Percentiles rank a stretch among this genome's conserved stretches.
phyloP scores from a whole-genome alignment of 2,329 filamentous ascomycete genomes.

The Neodidymelliopsis sp. region DNA sequence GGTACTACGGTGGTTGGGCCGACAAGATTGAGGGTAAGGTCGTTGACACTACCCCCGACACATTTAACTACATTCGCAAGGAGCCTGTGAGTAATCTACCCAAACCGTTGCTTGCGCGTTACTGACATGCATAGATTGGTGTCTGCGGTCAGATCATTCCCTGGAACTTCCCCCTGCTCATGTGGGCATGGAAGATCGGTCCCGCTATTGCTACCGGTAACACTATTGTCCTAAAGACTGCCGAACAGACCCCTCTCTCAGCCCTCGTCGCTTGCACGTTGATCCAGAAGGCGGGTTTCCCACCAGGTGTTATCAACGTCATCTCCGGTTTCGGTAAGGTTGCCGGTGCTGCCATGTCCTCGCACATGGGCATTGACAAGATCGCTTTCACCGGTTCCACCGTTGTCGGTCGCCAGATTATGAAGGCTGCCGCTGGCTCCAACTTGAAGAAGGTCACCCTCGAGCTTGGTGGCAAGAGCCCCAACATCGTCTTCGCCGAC shows the following conservation, averaged over 20 bases:
- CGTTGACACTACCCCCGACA: conserved; percentile 77
- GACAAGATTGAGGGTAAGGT: conserved; percentile 93
- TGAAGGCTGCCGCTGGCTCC: conserved; percentile 79
- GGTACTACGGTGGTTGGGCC: conserved; percentile 90
- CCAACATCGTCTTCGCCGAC: conserved; percentile 81
- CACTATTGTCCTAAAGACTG: conserved; percentile 75
- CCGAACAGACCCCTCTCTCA: conserved; percentile 78
- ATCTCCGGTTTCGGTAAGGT: conserved; percentile 79
- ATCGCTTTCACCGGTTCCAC: conserved; percentile 84
- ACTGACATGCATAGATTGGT: conserved; percentile 62
- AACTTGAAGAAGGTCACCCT: conserved; percentile 85
- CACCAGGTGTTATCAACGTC: conserved; percentile 78
- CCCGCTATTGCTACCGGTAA: conserved; percentile 77
- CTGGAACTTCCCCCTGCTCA: conserved; percentile 86
- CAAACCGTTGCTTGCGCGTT: not conserved
- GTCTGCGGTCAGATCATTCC: conserved; percentile 89
- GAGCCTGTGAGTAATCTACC: conserved; percentile 66
- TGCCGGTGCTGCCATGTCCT: conserved; percentile 77
- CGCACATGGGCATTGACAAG: conserved; percentile 85
- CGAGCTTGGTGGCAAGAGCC: conserved; percentile 81
- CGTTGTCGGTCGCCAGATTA: conserved; percentile 74
- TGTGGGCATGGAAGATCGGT: conserved; percentile 84
- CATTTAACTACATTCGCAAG: conserved; percentile 82
- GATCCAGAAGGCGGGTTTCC: conserved; percentile 80
- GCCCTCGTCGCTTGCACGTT: conserved; percentile 70